phyloP scores from a whole-genome alignment of 2,329 filamentous ascomycete genomes.

The Tolypocladium pustulatum region DNA sequence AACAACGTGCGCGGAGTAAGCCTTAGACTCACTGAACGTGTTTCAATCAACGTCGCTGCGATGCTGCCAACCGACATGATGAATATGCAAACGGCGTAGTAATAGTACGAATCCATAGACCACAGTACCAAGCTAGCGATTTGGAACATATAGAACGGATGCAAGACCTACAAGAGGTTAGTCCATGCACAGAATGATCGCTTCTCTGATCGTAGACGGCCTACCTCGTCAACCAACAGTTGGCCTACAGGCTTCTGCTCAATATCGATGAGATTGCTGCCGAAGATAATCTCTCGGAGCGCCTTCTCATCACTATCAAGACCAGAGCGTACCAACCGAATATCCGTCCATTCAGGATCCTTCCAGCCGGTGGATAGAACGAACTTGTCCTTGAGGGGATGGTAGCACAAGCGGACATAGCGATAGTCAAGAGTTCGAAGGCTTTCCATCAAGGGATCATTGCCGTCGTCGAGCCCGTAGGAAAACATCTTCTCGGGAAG shows the following conservation, averaged over 20 bases:
- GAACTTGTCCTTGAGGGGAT: slow-evolving; percentile 83
- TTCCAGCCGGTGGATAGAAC: slow-evolving; percentile 84
- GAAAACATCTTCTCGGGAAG: slow-evolving; percentile 48
- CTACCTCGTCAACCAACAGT: slow-evolving; percentile 78
- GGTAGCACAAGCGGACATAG: slow-evolving; percentile 87
- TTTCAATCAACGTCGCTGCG: slow-evolving; percentile 79
- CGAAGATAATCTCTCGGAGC: slow-evolving; percentile 76
- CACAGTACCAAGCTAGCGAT: slow-evolving; percentile 88
- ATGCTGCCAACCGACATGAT: slow-evolving; percentile 91
- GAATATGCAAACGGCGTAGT: slow-evolving; percentile 93
- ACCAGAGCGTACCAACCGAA: slow-evolving; percentile 63
- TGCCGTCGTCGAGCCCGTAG: slow-evolving; percentile 46
- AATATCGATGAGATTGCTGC: slow-evolving; percentile 83
- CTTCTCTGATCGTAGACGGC: slow-evolving; percentile 1
- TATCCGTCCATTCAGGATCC: slow-evolving; percentile 77
- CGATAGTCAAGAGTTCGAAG: slow-evolving; percentile 81
- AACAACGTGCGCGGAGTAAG: background rate
- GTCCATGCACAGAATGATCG: background rate
- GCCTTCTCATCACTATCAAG: slow-evolving; percentile 84
- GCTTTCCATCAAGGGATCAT: slow-evolving; percentile 63
- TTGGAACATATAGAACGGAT: slow-evolving; percentile 98
- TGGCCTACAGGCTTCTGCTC: slow-evolving; percentile 77
- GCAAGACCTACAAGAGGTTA: slow-evolving; percentile 54
- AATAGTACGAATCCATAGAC: slow-evolving; percentile 95
- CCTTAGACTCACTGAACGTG: slow-evolving; percentile 54